These are phyloP conservation scores for Phytopythium mirpurense DNA, from an alignment of 352 stramenopile genomes.

Conservation along the genomic window DNA sequence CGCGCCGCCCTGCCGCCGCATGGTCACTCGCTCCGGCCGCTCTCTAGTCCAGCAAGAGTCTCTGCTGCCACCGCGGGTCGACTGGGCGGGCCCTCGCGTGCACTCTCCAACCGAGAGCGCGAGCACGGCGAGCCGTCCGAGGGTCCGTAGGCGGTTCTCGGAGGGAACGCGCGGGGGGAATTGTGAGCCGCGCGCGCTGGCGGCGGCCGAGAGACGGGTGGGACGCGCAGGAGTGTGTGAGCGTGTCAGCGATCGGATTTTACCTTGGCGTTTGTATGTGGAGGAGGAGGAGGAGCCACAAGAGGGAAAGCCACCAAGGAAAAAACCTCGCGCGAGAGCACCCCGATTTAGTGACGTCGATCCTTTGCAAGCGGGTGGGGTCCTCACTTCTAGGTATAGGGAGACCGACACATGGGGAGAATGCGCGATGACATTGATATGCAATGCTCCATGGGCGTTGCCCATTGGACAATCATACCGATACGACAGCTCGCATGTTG, in stretches of 20 bases:
- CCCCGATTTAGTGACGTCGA: slow-evolving; percentile 1
- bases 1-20: slow-evolving; percentile 37
- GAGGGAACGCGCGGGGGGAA: neutral
- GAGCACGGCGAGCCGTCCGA: neutral
- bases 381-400: too few relatives aligned
- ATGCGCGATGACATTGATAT: too few relatives aligned
- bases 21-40: slow-evolving; percentile 5
- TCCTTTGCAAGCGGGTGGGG: neutral
- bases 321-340: neutral
- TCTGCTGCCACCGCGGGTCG: too few relatives aligned
- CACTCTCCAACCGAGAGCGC: slow-evolving; percentile 4
- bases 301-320: neutral
- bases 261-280: neutral
- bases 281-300: neutral
- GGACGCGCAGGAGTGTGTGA: neutral
- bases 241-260: too few relatives aligned
- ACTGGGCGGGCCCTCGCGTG: slow-evolving; percentile 1
- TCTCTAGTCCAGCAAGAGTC: too few relatives aligned
- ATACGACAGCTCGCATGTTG: too few relatives aligned
- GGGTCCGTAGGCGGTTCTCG: neutral
- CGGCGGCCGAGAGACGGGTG: neutral
- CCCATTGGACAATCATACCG: too few relatives aligned
- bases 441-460: too few relatives aligned
- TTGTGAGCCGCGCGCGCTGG: slow-evolving; percentile 1
- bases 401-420: neutral